Evolutionary conservation across 164 flowering plant species (phyloP).

Genomic region (Vitis rotundifolia): DNA sequence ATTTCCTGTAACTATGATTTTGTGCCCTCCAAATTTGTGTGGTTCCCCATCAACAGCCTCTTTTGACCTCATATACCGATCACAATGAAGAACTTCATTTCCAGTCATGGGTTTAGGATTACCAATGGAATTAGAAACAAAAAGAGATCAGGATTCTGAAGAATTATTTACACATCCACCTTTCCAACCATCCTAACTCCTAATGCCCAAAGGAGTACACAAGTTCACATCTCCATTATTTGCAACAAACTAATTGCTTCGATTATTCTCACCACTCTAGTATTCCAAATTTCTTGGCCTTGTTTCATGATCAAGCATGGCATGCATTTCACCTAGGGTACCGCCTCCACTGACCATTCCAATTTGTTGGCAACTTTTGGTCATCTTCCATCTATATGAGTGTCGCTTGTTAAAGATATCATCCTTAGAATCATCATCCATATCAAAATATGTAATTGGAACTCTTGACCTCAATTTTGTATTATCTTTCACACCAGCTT

Average conservation of each 20-base stretch:
- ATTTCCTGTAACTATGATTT: too few relatives aligned
- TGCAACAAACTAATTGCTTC: not conserved
- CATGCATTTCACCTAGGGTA: slow-evolving; percentile 31
- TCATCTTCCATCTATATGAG: slow-evolving; percentile 21
- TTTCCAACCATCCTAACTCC: slow-evolving; percentile 8
- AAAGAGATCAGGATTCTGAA: slow-evolving; percentile 1
- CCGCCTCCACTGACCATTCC: slow-evolving; percentile 9
- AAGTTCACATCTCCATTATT: not conserved
- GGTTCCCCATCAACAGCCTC: not conserved
- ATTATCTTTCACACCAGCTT: slow-evolving; percentile 1
- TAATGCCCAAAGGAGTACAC: slow-evolving; percentile 5
- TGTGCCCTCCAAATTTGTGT: too few relatives aligned
- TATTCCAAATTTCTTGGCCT: slow-evolving; percentile 3
- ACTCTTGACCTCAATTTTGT: slow-evolving; percentile 19
- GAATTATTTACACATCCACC: not conserved
- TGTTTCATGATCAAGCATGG: slow-evolving; percentile 8
- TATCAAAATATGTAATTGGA: slow-evolving; percentile 30
- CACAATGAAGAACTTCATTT: not conserved
- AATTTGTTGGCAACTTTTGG: slow-evolving; percentile 20
- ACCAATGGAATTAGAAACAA: not conserved
- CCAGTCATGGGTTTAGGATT: slow-evolving; percentile 3
- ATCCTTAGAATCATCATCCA: slow-evolving; percentile 40
- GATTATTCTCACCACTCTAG: slow-evolving; percentile 8
- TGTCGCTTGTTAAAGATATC: slow-evolving; percentile 13
- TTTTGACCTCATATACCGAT: slow-evolving; percentile 2